Base-by-base conservation (phyloP, 495 filamentous ascomycete genomes). In the Friedmanniomyces endolithicus region DNA sequence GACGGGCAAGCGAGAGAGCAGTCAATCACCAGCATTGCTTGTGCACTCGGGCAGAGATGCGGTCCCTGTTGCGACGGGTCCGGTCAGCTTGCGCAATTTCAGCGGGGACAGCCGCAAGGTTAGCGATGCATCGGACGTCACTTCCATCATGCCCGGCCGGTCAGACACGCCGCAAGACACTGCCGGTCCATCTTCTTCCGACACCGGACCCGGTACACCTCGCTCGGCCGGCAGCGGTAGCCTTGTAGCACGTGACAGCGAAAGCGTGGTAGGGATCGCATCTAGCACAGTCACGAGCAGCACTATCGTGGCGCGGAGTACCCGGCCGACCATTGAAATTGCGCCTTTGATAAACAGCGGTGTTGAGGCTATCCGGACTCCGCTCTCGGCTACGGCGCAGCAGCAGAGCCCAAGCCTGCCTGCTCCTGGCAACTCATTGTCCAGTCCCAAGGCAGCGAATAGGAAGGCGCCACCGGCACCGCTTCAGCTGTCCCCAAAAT, bases 391-490 rank as follows among this genome's bases (percentile, higher is more conserved):
- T 8, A 16, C 29, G 1, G 35, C 46, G 47, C 47, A 29, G 19
- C 22, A 52, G 43, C 35, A 53, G 20, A 50, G 23, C 16, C 19
- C 53, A 23, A 17, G 20, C 29, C 20, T 48, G 51, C 25, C 48
- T 62, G 58, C 47, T 53, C 51, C 29, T 17, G 55, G 14, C 63
- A 64, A 53, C 39, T 50, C 45, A 0, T 43, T 58, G n/a, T 55
- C 59, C 2, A 61, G 59, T 27, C 59, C 59, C 14, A 57, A 61
- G 39, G 54, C 65, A 16, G 57, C 52, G 1, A 55, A 63, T 17
- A 59, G 88, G 53, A 95, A 92, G 68, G 76, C 84, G 22, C 89
- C 90, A 7, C 90, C 90, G 29, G 84, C 87, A 16, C 90, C 90
- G 12, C 67, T 96, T 34, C 83, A 90, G 63, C 75, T 96, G 9